These are phyloP conservation scores for Vitis cinerea DNA, from an alignment of 164 flowering plant species.

Conservation along the genomic window DNA sequence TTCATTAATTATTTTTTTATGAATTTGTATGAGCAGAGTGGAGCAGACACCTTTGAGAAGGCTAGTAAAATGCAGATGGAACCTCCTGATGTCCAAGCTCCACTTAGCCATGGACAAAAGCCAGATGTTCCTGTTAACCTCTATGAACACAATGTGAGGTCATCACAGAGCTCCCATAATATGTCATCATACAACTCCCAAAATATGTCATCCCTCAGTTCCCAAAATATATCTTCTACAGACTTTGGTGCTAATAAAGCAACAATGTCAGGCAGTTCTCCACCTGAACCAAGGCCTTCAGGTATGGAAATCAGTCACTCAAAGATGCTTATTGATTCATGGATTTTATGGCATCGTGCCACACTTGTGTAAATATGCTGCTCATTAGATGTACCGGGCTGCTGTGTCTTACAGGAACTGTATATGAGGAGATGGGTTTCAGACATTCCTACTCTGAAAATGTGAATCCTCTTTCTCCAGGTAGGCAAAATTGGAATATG, in stretches of 20 bases:
- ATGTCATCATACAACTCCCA: constrained; percentile 11
- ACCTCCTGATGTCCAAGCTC: constrained; percentile 31
- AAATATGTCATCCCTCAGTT: constrained; percentile 23
- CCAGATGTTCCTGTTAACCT: constrained; percentile 24
- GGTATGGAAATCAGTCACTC: constrained; percentile 27
- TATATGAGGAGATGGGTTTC: constrained; percentile 20
- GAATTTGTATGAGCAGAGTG: constrained; percentile 47
- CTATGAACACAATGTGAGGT: constrained; percentile 22
- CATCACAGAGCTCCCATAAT: constrained; percentile 29
- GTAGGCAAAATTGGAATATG: constrained; percentile 59
- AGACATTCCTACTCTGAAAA: constrained; percentile 28
- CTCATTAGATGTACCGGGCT: not conserved
- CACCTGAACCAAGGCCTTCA: constrained; percentile 34
- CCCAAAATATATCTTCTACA: constrained; percentile 27
- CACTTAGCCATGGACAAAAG: constrained; percentile 21
- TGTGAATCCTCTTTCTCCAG: constrained; percentile 17
- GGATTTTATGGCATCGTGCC: not conserved
- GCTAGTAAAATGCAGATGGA: constrained; percentile 33
- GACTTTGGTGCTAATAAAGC: constrained; percentile 13
- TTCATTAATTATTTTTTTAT: not conserved
- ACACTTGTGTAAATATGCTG: not conserved
- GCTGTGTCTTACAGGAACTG: constrained; percentile 29
- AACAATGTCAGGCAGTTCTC: constrained; percentile 15
- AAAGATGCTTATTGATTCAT: not conserved
- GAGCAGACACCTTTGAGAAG: constrained; percentile 45